A percentile compares a stretch with the other conserved stretches of the same genome.
These are phyloP conservation scores for Chytriomyces sp. DNA, from an alignment of 192 early-diverging fungal species.

Conservation along the genomic window DNA sequence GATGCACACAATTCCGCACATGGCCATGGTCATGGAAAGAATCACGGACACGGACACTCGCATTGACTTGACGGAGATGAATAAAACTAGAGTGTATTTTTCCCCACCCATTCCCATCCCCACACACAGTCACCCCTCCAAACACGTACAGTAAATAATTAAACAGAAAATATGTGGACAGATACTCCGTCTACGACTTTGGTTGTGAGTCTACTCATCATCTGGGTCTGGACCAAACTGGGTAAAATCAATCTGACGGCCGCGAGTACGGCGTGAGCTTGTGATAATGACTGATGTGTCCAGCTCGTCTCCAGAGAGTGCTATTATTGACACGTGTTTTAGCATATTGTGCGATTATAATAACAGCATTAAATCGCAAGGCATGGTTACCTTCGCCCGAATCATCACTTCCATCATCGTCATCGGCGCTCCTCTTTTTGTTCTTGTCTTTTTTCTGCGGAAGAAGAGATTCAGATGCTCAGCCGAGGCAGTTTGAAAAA, in stretches of 20 bases:
- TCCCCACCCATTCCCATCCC: too few relatives aligned
- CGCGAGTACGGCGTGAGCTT: conserved; percentile 69
- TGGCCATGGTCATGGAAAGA: too few relatives aligned
- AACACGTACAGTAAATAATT: too few relatives aligned
- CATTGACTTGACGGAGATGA: too few relatives aligned
- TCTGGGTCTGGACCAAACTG: conserved; percentile 66
- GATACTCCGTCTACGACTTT: too few relatives aligned
- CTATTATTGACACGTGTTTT: neutral
- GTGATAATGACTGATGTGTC: conserved; percentile 70
- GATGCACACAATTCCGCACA: too few relatives aligned
- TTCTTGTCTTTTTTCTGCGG: conserved; percentile 31
- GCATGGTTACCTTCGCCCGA: conserved; percentile 50
- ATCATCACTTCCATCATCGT: conserved; percentile 39
- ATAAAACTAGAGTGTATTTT: too few relatives aligned
- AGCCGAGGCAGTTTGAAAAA: too few relatives aligned
- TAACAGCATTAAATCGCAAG: neutral
- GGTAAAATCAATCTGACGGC: conserved; percentile 74
- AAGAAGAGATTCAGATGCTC: too few relatives aligned
- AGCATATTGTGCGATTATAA: neutral
- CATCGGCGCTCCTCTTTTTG: conserved; percentile 40
- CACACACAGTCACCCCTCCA: too few relatives aligned
- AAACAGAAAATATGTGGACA: too few relatives aligned
- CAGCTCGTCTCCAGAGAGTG: conserved; percentile 39
- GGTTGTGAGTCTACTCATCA: conserved; percentile 9
- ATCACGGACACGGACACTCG: too few relatives aligned